Base-by-base conservation (phyloP, 192 early-diverging fungal species). In the Lobulomyces angularis region DNA sequence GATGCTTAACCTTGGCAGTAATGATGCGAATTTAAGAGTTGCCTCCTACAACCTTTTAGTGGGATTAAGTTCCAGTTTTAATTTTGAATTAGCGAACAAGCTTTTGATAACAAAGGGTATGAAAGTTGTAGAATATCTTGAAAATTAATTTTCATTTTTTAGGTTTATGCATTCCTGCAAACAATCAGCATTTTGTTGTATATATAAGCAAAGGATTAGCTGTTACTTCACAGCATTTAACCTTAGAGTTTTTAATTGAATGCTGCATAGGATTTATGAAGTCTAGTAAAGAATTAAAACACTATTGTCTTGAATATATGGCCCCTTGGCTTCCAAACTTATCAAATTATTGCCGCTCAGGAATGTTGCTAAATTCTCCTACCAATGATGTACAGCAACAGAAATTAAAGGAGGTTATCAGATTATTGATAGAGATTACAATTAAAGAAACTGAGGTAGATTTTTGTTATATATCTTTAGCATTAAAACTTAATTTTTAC, bases 41-140 rank as follows among this genome's bases (percentile, higher is more conserved):
- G 76, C 88, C 33, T 82, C 84, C 1, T 97, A 95, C 60, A 85
- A 91, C 50, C 67, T 97, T 47, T 69, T 95, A n/a, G 82, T 80
- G 45, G 76, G 89, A 2, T 55, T 93, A 0, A 77, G 81, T 18
- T 57, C 67, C 8, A 83, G 79, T 6, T 90, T 90, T 50, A 74
- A 79, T 34, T 84, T 89, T 69, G 80, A 86, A 37, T 76, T 90
- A 21, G 82, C 81, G 0, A 81, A 81, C 14, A 77, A 82, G 46
- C 55, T 97, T 14, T 52, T 88, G 14, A 73, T 70, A 55, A 80
- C 85, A 8, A 80, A 74, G 47, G 76, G 69, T 60, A 46, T 56
- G 19, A 34, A 26, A 22, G 34, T 50, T 6, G 17, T 37, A 1
- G 2, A 8, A 29, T 12, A 16, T 7, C 30, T 35, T n/a, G 24